Evolutionary conservation across 129 eudicot species (phyloP), one percentile per base, ranked within the genome.

Genomic region (Dittrichia graveolens): DNA sequence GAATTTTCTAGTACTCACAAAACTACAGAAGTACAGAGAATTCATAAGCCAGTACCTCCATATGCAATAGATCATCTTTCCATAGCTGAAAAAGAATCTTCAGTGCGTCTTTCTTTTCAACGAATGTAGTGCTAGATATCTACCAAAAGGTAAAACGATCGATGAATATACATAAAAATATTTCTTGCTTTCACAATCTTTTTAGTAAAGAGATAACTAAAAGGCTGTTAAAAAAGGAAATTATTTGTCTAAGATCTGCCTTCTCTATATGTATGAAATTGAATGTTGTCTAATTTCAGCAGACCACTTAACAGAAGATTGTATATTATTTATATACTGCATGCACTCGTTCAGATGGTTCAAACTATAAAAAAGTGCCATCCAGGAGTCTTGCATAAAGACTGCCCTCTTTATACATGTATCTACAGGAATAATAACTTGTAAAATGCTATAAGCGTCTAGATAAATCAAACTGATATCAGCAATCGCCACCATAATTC

Each of bases 81-180:
- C 97, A 90, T 49, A 94, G 83, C 77, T 80, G 89, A 73, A 65
- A 86, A 45, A 94, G 87, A 76, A 90, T 81, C 80, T 59, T 80
- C 57, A 74, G 34, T 8, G 93, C 74, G 47, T 87, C 95, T 81
- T 94, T 94, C 89, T 94, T 90, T 18, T 94, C 99, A 69, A 90
- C 89, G 76, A 94, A 90, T 34, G 89, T 84, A 37, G 80, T 63
- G 35, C 70, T 81, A 9, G 91, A 74, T 68, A 94, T 88, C 99
- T 94, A 56, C 18, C 56, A 37, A 50, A 76, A 58, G 43, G 16
- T 14, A 65, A 16, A 75, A 71, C 45, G 43, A 35, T 3, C 16
- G 11, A 52, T 9, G 64, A 53, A 49, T 18, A 44, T 56, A 57
- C 43, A 71, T 57, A 71, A 11, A 69, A 38, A 10, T 31, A 42